Evolutionary conservation across 2,329 filamentous ascomycete species (phyloP), one percentile per base, ranked within the genome.

Genomic region (Calonectria naviculata): DNA sequence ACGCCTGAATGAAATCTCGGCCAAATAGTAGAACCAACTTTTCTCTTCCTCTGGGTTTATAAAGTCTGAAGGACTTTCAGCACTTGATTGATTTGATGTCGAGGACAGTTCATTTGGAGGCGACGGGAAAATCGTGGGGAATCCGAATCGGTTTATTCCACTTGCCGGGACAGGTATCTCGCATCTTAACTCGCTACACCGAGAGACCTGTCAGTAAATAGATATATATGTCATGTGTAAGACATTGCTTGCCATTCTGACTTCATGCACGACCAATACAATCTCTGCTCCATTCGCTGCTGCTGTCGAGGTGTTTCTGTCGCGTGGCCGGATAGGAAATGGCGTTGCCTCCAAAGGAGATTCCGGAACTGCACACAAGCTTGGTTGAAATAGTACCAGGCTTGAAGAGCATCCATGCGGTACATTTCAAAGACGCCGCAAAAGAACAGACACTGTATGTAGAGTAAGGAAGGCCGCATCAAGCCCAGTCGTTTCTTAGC

Each of bases 261-360:
- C 71, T 85, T 85, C 76, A 85, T 84, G 65, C 83, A 84, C 3
- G 81, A 83, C 84, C 84, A 86, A 73, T 84, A 85, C 1, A 86
- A 74, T 42, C 83, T 78, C 70, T 86, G 83, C 69, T 85, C 83
- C 2, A 85, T 76, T 5, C 80, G 78, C 34, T 24, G 78, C 76
- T 10, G 73, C 68, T 76, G 75, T 75, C 24, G 49, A 12, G 70
- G 60, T 19, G 56, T 13, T 10, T 62, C 44, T 4, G 42, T 17
- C n/a, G 26, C 34, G 1, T 21, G 21, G 13, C 19, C 13, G 1
- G 58, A n/a, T 7, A 31, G 44, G 17, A 44, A 31, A 29, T 72
- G 63, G n/a, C 71, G 47, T 8, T 64, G 71, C 29, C 83, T 75
- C 67, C 82, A 82, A 9, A 85, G 75, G 56, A 83, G 82, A 42